These are phyloP conservation scores for Termitomyces sp. DNA, from an alignment of 768 basidiomycete species.

Conservation along the genomic window DNA sequence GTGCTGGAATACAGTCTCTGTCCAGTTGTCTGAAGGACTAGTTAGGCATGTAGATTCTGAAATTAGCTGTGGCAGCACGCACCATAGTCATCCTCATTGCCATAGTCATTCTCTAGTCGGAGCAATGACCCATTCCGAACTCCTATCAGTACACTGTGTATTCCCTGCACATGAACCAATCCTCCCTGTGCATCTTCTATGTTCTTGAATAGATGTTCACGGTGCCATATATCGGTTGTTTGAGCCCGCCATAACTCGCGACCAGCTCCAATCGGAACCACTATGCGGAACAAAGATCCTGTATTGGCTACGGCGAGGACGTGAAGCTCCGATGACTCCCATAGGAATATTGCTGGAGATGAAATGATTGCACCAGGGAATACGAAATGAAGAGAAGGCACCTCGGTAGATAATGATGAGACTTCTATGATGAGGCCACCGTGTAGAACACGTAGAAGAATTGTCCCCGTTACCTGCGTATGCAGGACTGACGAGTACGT, in stretches of 20 bases:
- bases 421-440: conserved; percentile 74
- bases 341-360: conserved; percentile 61
- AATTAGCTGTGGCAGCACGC: conserved; percentile 18
- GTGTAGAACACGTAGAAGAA: conserved; percentile 74
- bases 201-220: conserved; percentile 65
- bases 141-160: conserved; percentile 62
- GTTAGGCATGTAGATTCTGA: not conserved
- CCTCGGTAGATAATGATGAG: conserved; percentile 62
- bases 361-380: conserved; percentile 70
- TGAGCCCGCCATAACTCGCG: conserved; percentile 58
- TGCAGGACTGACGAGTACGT: conserved; percentile 57
- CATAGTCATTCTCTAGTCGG: conserved; percentile 62
- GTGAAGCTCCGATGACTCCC: conserved; percentile 54
- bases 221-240: conserved; percentile 51
- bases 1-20: conserved; percentile 60
- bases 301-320: conserved; percentile 63
- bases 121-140: conserved; percentile 61
- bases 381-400: conserved; percentile 70
- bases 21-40: conserved; percentile 59
- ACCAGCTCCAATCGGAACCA: conserved; percentile 55
- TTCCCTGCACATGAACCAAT: conserved; percentile 64
- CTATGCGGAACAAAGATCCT: conserved; percentile 72
- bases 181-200: conserved; percentile 38
- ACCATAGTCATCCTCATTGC: conserved; percentile 60
- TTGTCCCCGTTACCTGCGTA: conserved; percentile 54